phyloP scores from a whole-genome alignment of 768 basidiomycete genomes.

The Pulveroboletus sp. region DNA sequence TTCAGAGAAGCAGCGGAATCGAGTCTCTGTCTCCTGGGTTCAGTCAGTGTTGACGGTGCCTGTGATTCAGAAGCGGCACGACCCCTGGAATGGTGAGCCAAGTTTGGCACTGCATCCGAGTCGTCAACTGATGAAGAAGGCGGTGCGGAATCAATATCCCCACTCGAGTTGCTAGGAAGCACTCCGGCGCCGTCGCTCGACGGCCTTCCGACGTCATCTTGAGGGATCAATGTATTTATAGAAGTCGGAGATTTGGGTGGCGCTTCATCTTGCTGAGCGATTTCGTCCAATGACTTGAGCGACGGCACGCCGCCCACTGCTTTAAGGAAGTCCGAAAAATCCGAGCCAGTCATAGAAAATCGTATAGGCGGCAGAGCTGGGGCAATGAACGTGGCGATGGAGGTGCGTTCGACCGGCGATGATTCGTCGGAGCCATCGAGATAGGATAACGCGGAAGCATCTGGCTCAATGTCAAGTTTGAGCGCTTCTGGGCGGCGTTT shows the following conservation, averaged over 20 bases:
- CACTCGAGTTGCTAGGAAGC: background rate
- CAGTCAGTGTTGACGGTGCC: conserved; percentile 7
- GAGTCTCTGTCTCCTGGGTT: conserved; percentile 19
- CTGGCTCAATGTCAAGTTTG: conserved; percentile 21
- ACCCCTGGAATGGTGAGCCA: conserved; percentile 13
- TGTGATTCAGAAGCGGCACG: conserved; percentile 35
- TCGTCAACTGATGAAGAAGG: background rate
- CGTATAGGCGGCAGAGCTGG: conserved; percentile 87
- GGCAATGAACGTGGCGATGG: conserved; percentile 75
- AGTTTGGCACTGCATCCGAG: conserved; percentile 12
- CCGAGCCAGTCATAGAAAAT: conserved; percentile 80
- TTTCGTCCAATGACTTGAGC: conserved; percentile 43
- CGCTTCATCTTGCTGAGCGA: conserved; percentile 42
- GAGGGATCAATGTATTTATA: conserved; percentile 14
- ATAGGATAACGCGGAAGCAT: conserved; percentile 23
- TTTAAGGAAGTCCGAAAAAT: conserved; percentile 73
- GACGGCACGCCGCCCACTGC: conserved; percentile 51
- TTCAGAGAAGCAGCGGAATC: conserved; percentile 26
- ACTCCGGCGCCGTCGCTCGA: background rate
- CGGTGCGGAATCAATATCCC: background rate
- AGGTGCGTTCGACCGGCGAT: conserved; percentile 61
- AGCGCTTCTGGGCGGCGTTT: conserved; percentile 36
- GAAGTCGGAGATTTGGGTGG: conserved; percentile 20
- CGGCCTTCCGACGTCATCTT: background rate
- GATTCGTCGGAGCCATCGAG: conserved; percentile 50